A percentile compares a stretch with the other conserved stretches of the same genome.
Conservation (phyloP, 805 yeast genomes). For the Cyberlindnera xylosilytica region DNA sequence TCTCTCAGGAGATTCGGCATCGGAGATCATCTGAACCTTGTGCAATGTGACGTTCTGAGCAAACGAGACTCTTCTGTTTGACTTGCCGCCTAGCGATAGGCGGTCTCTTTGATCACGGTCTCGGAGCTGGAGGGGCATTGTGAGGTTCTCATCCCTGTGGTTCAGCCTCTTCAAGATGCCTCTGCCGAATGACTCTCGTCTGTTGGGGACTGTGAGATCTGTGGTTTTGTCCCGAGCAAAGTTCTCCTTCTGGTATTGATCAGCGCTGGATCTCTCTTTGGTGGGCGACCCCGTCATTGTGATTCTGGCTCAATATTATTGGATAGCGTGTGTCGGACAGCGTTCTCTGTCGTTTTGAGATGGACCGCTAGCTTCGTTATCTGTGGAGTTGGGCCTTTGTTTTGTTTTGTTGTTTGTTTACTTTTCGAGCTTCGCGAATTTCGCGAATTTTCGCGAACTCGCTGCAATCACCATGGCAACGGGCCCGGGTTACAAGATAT, state of each 20-base stretch:
- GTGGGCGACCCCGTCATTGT: too few species aligned
- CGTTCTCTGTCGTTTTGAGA: too few species aligned
- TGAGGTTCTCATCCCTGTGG: slow-evolving; percentile 15
- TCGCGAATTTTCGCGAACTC: too few species aligned
- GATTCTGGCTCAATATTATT: too few species aligned
- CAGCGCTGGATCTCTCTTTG: not conserved
- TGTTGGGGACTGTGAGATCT: slow-evolving; percentile 7
- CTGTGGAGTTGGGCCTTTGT: too few species aligned
- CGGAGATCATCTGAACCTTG: slow-evolving; percentile 24
- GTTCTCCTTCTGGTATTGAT: slow-evolving; percentile 1
- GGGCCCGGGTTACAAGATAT: too few species aligned
- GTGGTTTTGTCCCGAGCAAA: not conserved
- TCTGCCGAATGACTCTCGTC: slow-evolving; percentile 24
- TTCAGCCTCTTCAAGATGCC: slow-evolving; percentile 24
- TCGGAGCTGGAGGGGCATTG: slow-evolving; percentile 18
- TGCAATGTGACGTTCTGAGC: slow-evolving; percentile 31
- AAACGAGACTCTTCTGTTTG: slow-evolving; percentile 29
- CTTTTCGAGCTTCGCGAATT: too few species aligned
- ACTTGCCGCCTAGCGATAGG: slow-evolving; percentile 9
- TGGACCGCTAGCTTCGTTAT: too few species aligned
- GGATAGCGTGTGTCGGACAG: too few species aligned
- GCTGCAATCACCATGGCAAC: too few species aligned
- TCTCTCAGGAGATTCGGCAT: slow-evolving; percentile 12
- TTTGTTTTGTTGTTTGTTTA: too few species aligned
- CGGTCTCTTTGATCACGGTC: slow-evolving; percentile 15